Percentiles rank a stretch among this genome's conserved stretches.
Evolutionary conservation across 345 rosid genomes (phyloP).

Genomic region (Populus alba): DNA sequence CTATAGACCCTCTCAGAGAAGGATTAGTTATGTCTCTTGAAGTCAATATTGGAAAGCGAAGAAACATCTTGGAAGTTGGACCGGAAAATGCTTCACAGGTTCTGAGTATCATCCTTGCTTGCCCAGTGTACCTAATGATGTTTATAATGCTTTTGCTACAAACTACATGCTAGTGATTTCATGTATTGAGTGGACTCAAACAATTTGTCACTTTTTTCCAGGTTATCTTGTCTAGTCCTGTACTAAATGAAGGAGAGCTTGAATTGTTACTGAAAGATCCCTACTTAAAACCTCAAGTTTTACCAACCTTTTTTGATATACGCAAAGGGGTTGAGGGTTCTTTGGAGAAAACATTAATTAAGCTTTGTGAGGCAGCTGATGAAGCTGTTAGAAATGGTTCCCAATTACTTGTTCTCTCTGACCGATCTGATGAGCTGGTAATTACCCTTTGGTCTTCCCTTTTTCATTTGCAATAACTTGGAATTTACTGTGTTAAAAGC

Average conservation of each 20-base stretch:
- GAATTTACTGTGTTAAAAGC: background rate
- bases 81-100: conserved; percentile 98
- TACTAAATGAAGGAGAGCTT: conserved; percentile 83
- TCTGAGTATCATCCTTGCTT: conserved; percentile 14
- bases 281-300: conserved; percentile 58
- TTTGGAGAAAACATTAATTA: conserved; percentile 58
- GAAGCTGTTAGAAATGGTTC: conserved; percentile 97
- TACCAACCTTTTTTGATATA: conserved; percentile 82
- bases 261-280: conserved; percentile 74
- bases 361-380: conserved; percentile 95
- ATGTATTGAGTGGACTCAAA: conserved; percentile 5
- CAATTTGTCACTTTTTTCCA: conserved; percentile 28
- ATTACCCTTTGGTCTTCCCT: conserved; percentile 7
- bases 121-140: conserved; percentile 6
- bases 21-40: conserved; percentile 99
- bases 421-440: conserved; percentile 75
- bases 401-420: conserved; percentile 88
- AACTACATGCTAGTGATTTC: background rate
- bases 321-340: conserved; percentile 91
- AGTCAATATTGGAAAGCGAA: conserved; percentile 86
- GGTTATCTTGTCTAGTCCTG: conserved; percentile 85
- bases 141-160: conserved; percentile 1
- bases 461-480: background rate
- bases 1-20: conserved; percentile 97
- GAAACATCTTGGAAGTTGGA: conserved; percentile 87